Evolutionary conservation across 2,329 filamentous ascomycete genomes (phyloP), one percentile per base, ranked within the genome.

Genomic region (Colletotrichum phormii): DNA sequence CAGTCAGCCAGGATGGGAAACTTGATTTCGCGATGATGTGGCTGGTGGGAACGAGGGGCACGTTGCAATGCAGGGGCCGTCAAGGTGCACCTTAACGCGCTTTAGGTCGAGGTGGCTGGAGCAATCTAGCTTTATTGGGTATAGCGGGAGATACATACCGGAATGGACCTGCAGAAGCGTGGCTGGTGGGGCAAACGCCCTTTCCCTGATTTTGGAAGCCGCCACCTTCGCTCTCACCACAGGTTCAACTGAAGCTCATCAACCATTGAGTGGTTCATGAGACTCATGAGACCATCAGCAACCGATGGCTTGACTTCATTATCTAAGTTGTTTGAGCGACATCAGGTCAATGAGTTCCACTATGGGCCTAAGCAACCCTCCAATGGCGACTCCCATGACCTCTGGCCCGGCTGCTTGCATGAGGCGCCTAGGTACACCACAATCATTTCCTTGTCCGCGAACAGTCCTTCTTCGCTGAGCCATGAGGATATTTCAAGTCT

Each of bases 1-100:
- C 42, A 11, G 42, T 6, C 26, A 12, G 22, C 61, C 22, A 42
- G 62, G 62, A 46, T 31, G 62, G 62, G 62, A 64, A 64, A 64
- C 62, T 64, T 64, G 62, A 55, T 64, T 64, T 64, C 33, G 33
- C 51, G 15, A 64, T 31, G 49, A 37, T 29, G 62, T 64, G 62
- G 62, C 49, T 42, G 51, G 51, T 31, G 61, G 29, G n/a, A 12
- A 13, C 0, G n/a, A 18, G 46, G 60, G 42, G 42, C 18, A 53
- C 4, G 37, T 53, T 4, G 7, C 12, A 7, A 8, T 1, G 46
- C 29, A 35, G n/a, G 46, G n/a, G 2, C 46, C 29, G 51, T 49
- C 42, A 49, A 49, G 42, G 42, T 22, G 42, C 18, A 49, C 18
- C 42, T 49, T 22, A 49, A 49, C 8, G 42, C 18, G 42, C 18